Conservation (phyloP, 345 rosid genomes). For the Cardamine occulta region DNA sequence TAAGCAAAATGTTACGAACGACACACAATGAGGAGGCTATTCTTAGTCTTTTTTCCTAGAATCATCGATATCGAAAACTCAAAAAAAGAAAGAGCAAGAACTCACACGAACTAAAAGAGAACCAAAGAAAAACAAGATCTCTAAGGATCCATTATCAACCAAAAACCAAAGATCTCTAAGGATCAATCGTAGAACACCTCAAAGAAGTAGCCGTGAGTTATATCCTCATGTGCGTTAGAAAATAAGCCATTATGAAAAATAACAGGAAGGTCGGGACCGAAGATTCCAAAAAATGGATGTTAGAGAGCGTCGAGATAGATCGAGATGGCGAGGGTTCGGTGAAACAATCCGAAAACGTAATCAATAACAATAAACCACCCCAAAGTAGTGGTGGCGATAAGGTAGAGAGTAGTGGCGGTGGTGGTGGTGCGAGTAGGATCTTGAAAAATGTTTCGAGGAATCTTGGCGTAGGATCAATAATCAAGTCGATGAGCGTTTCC, state of each 20-base stretch:
- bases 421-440: conserved; percentile 25
- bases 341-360: conserved; percentile 30
- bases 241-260: conserved; percentile 33
- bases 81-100: conserved; percentile 11
- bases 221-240: not conserved
- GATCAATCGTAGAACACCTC: conserved; percentile 4
- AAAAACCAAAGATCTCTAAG: conserved; percentile 9
- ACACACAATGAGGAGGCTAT: conserved; percentile 36
- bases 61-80: conserved; percentile 9
- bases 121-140: conserved; percentile 7
- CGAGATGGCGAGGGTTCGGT: conserved; percentile 41
- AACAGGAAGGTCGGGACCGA: conserved; percentile 27
- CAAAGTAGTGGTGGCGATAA: conserved; percentile 12
- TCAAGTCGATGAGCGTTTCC: conserved; percentile 48
- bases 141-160: conserved; percentile 7
- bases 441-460: conserved; percentile 35
- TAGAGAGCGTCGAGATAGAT: conserved; percentile 57
- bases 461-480: conserved; percentile 43
- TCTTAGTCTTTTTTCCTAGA: conserved; percentile 14
- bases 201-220: not conserved
- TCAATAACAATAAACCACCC: not conserved
- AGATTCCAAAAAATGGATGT: conserved; percentile 54
- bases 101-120: conserved; percentile 23
- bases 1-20: conserved; percentile 10
- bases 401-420: conserved; percentile 19